Base-by-base conservation (phyloP, 495 filamentous ascomycete species). In the Letharia lupina region DNA sequence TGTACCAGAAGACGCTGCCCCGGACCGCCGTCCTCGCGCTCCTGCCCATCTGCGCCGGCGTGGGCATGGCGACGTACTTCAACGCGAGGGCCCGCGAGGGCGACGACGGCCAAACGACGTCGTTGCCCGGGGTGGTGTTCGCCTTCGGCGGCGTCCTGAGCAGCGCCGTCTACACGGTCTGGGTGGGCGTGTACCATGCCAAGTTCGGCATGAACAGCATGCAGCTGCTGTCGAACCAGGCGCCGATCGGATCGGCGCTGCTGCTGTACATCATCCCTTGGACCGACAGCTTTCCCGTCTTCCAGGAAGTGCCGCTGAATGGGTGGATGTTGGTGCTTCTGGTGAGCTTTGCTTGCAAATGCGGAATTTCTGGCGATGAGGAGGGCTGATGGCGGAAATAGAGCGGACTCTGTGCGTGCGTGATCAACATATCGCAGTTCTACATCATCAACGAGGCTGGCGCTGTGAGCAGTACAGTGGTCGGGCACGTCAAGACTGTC, bases 391-490 rank as follows among this genome's bases (percentile, higher is more conserved):
- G 28, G 59, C 66, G 4, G 72, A 61, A 69, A 59, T 40, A 70
- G 68, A 70, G 69, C 44, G 86, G 87, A 7, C 50, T 82, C 13
- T 84, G 84, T 65, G 87, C 87, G 4, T 82, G 80, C 50, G 73
- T 88, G 16, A 86, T 90, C 69, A 89, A 89, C 70, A 77, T 89
- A 60, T 86, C 84, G 9, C 86, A 88, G 70, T 89, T 89, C 69
- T 87, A 86, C 69, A 88, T 90, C 68, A 83, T 89, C 44, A 86
- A 85, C 37, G 83, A 83, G 59, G 84, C 86, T 2, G 87, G 87
- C 0, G 82, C 87, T 8, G 86, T 89, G 15, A 86, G 83, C 28
- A 87, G 84, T 64, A 89, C 86, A 0, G 86, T 90, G 9, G 83
- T 89, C 6, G 87, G 87, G 0, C 86, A 89, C 61, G 45, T 74